These are phyloP conservation scores for Colletotrichum tanaceti DNA, from an alignment of 2,329 filamentous ascomycete genomes.

Conservation along the genomic window DNA sequence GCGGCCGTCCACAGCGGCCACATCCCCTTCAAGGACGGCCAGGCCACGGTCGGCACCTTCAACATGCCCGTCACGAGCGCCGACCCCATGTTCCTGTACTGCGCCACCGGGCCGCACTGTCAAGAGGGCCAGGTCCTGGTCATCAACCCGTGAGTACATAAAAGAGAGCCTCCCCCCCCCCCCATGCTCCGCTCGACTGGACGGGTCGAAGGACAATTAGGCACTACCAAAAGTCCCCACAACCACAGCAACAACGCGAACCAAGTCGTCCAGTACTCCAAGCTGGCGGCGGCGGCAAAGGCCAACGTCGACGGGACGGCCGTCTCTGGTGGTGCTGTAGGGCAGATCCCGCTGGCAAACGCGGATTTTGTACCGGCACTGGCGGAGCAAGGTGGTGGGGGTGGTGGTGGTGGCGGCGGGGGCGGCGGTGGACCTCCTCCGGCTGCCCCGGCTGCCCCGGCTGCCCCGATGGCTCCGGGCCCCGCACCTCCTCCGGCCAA, in stretches of 20 bases:
- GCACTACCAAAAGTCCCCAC: slow-evolving; percentile 30
- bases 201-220: no score
- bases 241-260: slow-evolving; percentile 43
- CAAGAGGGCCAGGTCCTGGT: slow-evolving; percentile 63
- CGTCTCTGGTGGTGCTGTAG: slow-evolving; percentile 47
- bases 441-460: slow-evolving; percentile 10
- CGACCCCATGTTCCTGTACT: slow-evolving; percentile 63
- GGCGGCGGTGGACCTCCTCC: slow-evolving; percentile 15
- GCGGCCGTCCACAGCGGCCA: slow-evolving; percentile 55
- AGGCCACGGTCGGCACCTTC: slow-evolving; percentile 57
- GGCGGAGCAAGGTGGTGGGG: slow-evolving; percentile 32
- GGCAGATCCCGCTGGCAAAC: slow-evolving; percentile 46
- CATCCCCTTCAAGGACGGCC: slow-evolving; percentile 52
- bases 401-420: slow-evolving; percentile 1
- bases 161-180: no score
- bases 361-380: slow-evolving; percentile 47
- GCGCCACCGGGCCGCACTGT: slow-evolving; percentile 61
- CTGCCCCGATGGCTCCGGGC: background rate
- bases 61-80: slow-evolving; percentile 58
- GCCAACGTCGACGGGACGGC: slow-evolving; percentile 46
- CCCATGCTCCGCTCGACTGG: no score
- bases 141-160: slow-evolving; percentile 61
- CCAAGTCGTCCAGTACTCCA: slow-evolving; percentile 48
- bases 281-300: slow-evolving; percentile 41
- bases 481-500: slow-evolving; percentile 7